phyloP scores from a whole-genome alignment of 495 filamentous ascomycete genomes.

The Xylaria longipes region DNA sequence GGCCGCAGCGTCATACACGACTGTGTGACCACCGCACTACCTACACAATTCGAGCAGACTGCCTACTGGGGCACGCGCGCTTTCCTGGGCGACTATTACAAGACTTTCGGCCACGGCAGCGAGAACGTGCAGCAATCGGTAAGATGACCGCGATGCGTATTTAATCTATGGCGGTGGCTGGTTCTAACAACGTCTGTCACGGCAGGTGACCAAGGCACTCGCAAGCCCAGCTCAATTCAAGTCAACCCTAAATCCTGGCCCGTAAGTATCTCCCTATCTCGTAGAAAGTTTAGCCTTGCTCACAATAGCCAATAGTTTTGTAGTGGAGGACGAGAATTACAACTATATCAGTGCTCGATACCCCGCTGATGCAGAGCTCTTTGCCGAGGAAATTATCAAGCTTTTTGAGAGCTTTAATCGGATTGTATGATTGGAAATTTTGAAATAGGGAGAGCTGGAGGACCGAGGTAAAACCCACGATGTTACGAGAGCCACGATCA shows the following conservation, averaged over 20 bases:
- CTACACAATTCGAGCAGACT: slow-evolving; percentile 55
- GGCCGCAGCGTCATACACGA: slow-evolving; percentile 57
- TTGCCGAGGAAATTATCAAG: slow-evolving; percentile 54
- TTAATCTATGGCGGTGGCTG: background rate
- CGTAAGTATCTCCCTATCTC: slow-evolving; percentile 48
- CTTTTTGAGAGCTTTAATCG: slow-evolving; percentile 47
- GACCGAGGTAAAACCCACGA: background rate
- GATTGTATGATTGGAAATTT: slow-evolving; percentile 25
- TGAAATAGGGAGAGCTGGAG: background rate
- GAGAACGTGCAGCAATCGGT: slow-evolving; percentile 57
- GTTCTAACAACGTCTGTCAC: slow-evolving; percentile 19
- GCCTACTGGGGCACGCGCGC: slow-evolving; percentile 57
- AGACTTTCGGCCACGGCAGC: slow-evolving; percentile 61
- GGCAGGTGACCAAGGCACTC: slow-evolving; percentile 55
- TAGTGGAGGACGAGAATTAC: slow-evolving; percentile 57
- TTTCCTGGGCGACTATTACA: slow-evolving; percentile 63
- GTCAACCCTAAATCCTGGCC: slow-evolving; percentile 50
- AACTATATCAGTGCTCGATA: slow-evolving; percentile 62
- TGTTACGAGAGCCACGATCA: slow-evolving; percentile 21
- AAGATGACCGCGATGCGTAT: slow-evolving; percentile 18
- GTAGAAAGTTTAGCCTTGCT: background rate
- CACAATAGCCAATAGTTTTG: slow-evolving; percentile 47
- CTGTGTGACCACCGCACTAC: slow-evolving; percentile 57
- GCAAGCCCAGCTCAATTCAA: slow-evolving; percentile 56
- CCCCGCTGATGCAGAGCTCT: slow-evolving; percentile 54